Conservation (phyloP, 768 basidiomycete genomes). For the Lenzites betulinus region DNA sequence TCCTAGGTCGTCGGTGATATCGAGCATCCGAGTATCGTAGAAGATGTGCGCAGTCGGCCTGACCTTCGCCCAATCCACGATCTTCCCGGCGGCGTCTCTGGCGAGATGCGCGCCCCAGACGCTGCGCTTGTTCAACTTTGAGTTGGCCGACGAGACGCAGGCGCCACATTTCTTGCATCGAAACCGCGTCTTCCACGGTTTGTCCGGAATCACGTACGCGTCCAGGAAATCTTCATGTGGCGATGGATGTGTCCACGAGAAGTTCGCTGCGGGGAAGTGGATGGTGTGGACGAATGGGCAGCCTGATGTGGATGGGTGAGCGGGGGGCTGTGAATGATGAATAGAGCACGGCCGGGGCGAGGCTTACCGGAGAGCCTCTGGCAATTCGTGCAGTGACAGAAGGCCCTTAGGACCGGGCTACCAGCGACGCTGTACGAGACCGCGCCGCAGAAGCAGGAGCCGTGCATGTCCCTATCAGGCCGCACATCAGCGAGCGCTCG, state of each 20-base stretch:
- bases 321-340: background rate
- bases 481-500: background rate
- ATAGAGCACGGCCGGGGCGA: background rate
- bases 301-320: conserved; percentile 34
- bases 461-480: conserved; percentile 27
- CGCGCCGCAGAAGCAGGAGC: conserved; percentile 61
- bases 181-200: conserved; percentile 61
- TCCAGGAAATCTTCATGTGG: conserved; percentile 43
- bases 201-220: conserved; percentile 47
- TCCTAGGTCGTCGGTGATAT: conserved; percentile 53
- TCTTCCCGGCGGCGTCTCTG: conserved; percentile 51
- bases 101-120: conserved; percentile 61
- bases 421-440: conserved; percentile 51
- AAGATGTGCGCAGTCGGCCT: conserved; percentile 69
- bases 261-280: conserved; percentile 52
- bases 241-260: conserved; percentile 54
- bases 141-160: conserved; percentile 54
- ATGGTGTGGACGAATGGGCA: conserved; percentile 64
- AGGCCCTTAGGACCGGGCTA: conserved; percentile 55
- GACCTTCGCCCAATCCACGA: conserved; percentile 53
- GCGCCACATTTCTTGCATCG: conserved; percentile 65
- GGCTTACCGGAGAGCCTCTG: conserved; percentile 56
- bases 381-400: conserved; percentile 73
- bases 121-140: conserved; percentile 49
- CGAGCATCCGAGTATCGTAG: conserved; percentile 62